These are phyloP conservation scores for Penicillium polonicum DNA, from an alignment of 2,329 filamentous ascomycete species.

Conservation along the genomic window DNA sequence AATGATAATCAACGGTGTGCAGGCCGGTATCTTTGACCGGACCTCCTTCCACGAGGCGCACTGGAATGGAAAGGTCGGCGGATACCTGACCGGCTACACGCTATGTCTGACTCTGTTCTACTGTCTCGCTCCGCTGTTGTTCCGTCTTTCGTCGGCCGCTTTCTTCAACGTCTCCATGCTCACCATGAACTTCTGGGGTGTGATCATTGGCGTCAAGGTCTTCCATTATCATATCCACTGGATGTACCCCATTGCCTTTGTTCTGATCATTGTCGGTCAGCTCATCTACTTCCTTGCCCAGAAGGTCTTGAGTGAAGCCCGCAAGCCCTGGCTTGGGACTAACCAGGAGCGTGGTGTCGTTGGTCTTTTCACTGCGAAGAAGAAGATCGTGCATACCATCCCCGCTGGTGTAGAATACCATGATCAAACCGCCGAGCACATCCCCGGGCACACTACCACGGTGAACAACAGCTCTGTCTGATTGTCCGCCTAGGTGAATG, in stretches of 20 bases:
- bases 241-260: slow-evolving; percentile 94
- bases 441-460: slow-evolving; percentile 6
- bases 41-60: slow-evolving; percentile 62
- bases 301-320: slow-evolving; percentile 76
- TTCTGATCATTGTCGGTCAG: slow-evolving; percentile 82
- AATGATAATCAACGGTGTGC: slow-evolving; percentile 85
- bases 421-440: slow-evolving; percentile 15
- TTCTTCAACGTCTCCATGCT: slow-evolving; percentile 96
- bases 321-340: slow-evolving; percentile 91
- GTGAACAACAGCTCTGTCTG: slow-evolving; percentile 17
- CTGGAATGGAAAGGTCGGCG: slow-evolving; percentile 68
- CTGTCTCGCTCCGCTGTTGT: slow-evolving; percentile 77
- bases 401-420: slow-evolving; percentile 14
- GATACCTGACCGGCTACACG: slow-evolving; percentile 89
- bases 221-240: slow-evolving; percentile 79
- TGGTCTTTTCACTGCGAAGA: slow-evolving; percentile 82
- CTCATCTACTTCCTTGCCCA: slow-evolving; percentile 85
- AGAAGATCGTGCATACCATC: slow-evolving; percentile 55
- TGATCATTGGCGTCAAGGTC: slow-evolving; percentile 85
- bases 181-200: slow-evolving; percentile 95
- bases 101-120: slow-evolving; percentile 83
- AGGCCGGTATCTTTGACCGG: slow-evolving; percentile 90
- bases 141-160: slow-evolving; percentile 85
- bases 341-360: slow-evolving; percentile 79
- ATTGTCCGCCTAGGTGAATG: not conserved